phyloP scores from a whole-genome alignment of 2,329 filamentous ascomycete genomes.

The Chaetothyriales sp. region DNA sequence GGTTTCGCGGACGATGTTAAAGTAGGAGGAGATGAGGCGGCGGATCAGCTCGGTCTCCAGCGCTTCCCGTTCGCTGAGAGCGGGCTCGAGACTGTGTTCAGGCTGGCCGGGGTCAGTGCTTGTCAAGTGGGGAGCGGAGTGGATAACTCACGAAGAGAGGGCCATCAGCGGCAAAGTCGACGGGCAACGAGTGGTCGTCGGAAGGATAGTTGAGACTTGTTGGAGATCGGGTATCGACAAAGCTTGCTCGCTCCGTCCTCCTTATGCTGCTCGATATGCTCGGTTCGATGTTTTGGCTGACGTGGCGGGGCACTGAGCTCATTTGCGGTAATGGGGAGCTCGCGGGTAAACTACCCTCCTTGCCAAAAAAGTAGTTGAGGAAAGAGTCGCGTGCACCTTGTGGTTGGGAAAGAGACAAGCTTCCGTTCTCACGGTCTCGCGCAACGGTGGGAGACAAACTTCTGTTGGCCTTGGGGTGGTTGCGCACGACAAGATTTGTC shows the following conservation, averaged over 20 bases:
- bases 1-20: slow-evolving; percentile 97
- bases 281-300: slow-evolving; percentile 65
- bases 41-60: slow-evolving; percentile 97
- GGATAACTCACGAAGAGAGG: slow-evolving; percentile 36
- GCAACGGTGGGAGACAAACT: slow-evolving; percentile 73
- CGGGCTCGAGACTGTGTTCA: slow-evolving; percentile 53
- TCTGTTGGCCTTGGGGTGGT: slow-evolving; percentile 48
- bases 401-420: slow-evolving; percentile 29
- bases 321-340: slow-evolving; percentile 31
- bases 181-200: slow-evolving; percentile 21
- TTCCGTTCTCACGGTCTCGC: slow-evolving; percentile 46
- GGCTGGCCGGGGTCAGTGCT: slow-evolving; percentile 19
- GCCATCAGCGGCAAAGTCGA: slow-evolving; percentile 26
- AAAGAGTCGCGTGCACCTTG: slow-evolving; percentile 71
- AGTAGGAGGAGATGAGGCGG: slow-evolving; percentile 92
- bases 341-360: slow-evolving; percentile 55
- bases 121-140: neutral
- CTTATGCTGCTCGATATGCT: slow-evolving; percentile 75
- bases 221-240: slow-evolving; percentile 22
- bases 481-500: slow-evolving; percentile 44
- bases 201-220: slow-evolving; percentile 27
- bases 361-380: slow-evolving; percentile 97
- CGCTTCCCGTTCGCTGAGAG: slow-evolving; percentile 85
- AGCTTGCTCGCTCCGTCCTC: slow-evolving; percentile 37
- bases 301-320: slow-evolving; percentile 45